A percentile compares a stretch with the other conserved stretches of the same genome.
Evolutionary conservation across 2,329 filamentous ascomycete species (phyloP).

Genomic region (Exophiala dermatitidis): DNA sequence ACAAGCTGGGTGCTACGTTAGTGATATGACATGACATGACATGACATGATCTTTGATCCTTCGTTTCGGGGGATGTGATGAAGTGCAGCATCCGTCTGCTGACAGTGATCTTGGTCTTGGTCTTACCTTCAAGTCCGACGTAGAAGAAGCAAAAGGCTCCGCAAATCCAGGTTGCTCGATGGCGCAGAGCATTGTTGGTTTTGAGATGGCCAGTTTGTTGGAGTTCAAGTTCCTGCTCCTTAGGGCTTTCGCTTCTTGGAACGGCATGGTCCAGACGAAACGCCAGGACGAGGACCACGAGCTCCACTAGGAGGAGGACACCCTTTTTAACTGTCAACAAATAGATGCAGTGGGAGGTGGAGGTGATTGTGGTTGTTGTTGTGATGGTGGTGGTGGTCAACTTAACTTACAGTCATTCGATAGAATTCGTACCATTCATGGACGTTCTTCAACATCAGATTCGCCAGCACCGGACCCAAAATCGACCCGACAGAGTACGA

Average conservation of each 20-base stretch:
- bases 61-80: no score
- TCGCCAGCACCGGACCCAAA: conserved; percentile 34
- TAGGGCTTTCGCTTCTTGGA: conserved; percentile 26
- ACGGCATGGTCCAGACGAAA: conserved; percentile 35
- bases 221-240: neutral
- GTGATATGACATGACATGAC: neutral
- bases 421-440: conserved; percentile 38
- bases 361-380: no score
- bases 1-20: conserved; percentile 26
- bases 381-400: no score
- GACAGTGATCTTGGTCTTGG: conserved; percentile 2
- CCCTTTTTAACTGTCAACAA: conserved; percentile 1
- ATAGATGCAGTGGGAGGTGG: neutral
- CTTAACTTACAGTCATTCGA: conserved; percentile 33
- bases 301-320: conserved; percentile 2
- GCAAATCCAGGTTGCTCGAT: conserved; percentile 37
- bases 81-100: no score
- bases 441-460: conserved; percentile 27
- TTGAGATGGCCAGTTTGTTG: no score
- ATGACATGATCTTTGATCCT: no score
- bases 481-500: conserved; percentile 37
- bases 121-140: conserved; percentile 37
- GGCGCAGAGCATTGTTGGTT: neutral
- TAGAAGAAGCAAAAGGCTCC: conserved; percentile 41
- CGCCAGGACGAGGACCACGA: conserved; percentile 29